phyloP scores from a whole-genome alignment of 202 grass and related monocot species.

The Carex arenaria region DNA sequence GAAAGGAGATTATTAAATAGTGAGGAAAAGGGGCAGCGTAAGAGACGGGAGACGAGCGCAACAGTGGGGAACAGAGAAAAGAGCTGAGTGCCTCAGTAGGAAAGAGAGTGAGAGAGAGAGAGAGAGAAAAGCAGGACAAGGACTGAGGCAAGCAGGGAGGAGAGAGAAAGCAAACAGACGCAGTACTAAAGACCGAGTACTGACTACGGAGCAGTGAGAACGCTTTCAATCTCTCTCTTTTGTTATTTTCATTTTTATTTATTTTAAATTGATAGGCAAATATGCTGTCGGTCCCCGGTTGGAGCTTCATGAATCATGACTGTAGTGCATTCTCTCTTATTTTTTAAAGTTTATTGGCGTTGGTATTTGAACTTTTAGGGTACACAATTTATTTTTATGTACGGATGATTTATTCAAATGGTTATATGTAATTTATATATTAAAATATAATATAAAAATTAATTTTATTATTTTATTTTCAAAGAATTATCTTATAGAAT shows the following conservation, averaged over 20 bases:
- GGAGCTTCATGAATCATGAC: conserved; percentile 1
- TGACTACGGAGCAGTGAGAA: background rate
- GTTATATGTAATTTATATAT: background rate
- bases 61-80: conserved; percentile 28
- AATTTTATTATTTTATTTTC: background rate
- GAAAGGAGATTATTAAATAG: conserved; percentile 33
- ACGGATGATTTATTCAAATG: background rate
- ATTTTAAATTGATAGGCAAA: background rate
- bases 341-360: background rate
- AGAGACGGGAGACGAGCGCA: conserved; percentile 52
- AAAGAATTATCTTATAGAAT: background rate
- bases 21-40: conserved; percentile 55
- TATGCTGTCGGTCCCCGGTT: background rate
- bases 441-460: background rate
- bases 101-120: background rate
- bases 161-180: conserved; percentile 12
- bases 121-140: conserved; percentile 14
- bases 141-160: background rate
- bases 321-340: background rate
- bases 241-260: conserved; percentile 16
- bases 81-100: conserved; percentile 15
- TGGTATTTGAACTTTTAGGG: background rate
- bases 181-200: conserved; percentile 7
- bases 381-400: background rate
- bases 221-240: background rate